phyloP scores from a whole-genome alignment of 169 alveolate genomes.

The Eimeria tenella region DNA sequence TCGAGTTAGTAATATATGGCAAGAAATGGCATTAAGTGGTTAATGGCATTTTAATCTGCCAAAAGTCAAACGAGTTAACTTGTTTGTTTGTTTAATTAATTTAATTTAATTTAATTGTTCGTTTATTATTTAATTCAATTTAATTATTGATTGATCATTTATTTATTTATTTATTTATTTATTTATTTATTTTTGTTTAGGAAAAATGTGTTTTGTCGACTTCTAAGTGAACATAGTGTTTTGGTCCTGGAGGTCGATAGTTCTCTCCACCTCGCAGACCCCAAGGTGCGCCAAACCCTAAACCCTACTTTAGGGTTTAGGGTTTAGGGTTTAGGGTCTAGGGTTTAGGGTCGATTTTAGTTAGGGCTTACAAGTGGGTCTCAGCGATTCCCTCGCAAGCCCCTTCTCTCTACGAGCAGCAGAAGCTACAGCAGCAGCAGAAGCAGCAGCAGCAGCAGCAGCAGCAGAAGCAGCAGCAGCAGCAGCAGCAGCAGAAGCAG shows the following conservation, averaged over 20 bases:
- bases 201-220: neutral
- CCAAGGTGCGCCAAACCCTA: neutral
- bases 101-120: neutral
- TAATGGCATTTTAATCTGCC: neutral
- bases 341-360: too few species aligned
- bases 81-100: neutral
- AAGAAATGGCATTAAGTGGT: too few species aligned
- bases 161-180: neutral
- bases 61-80: neutral
- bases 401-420: too few species aligned
- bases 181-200: neutral
- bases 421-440: too few species aligned
- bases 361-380: too few species aligned
- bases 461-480: too few species aligned
- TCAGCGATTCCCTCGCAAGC: too few species aligned
- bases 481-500: too few species aligned
- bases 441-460: too few species aligned
- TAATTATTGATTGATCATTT: neutral
- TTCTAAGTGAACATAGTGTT: neutral
- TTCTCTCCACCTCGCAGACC: conserved; percentile 13
- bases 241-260: neutral
- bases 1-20: too few species aligned
- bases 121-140: neutral
- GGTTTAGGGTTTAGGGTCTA: too few species aligned
- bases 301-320: too few species aligned